Base-by-base conservation (phyloP, 2,329 filamentous ascomycete species). In the Trichoderma pleuroti region DNA sequence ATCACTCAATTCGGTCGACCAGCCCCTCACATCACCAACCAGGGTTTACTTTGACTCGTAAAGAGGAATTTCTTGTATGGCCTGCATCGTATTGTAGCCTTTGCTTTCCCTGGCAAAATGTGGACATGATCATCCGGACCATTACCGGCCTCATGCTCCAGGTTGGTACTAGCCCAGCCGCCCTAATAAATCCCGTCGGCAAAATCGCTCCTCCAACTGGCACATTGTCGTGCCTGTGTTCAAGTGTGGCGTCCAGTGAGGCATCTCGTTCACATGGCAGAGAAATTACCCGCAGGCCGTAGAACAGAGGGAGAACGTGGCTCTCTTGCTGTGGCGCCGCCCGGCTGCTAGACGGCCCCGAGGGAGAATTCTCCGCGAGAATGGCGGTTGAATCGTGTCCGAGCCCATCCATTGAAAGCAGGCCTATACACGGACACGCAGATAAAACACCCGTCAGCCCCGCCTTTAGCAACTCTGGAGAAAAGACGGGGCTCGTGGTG, bases 91-190 rank as follows among this genome's bases (percentile, higher is more conserved):
- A 56, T 62, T 61, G 70, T 57, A 70, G 52, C 60, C 18, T 18
- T 39, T 70, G 21, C 28, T 59, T 42, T 26, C 46, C 60, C 46
- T 54, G 28, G 60, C 5, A 39, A 59, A 64, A 65, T 70, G 49
- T 59, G 54, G 62, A 52, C 69, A 66, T 65, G 69, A 70, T 70
- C 69, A 66, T 66, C 69, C 60, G 68, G 60, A 9, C 52, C 60
- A 70, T 64, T 64, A 56, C 60, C 68, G 69, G 62, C 56, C 69
- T 32, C 69, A 61, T 21, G 54, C 34, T 42, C 67, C 60, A 28
- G 39, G 66, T 68, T 61, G 30, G 66, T 61, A 68, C 66, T 68
- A 68, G 66, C 28, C 54, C 46, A 30, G 66, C 16, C 36, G 54
- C 39, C 2, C 39, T 61, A 60, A 46, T 60, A 60, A 52, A 30